Base-by-base conservation (phyloP, 2,329 filamentous ascomycete genomes). In the Neopestalotiopsis clavispora region DNA sequence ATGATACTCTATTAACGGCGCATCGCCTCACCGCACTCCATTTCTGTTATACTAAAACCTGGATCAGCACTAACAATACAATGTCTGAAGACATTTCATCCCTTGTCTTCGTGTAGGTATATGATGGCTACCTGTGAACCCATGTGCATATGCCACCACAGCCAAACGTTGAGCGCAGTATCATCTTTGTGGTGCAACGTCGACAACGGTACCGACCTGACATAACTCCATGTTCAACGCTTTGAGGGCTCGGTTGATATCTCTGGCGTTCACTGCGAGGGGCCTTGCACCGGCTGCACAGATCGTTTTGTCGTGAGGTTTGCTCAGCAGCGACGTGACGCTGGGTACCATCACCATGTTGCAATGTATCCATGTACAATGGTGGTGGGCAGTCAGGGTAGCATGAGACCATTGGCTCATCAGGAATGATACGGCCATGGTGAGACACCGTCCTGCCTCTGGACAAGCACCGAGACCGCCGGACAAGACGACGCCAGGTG, bases 401-500 rank as follows among this genome's bases (percentile, higher is more conserved):
- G 6, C 30, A 10, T 14, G 49, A 28, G 32, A n/a, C 14, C 12
- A 10, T 12, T 62, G 2, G 30, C 28, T 56, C 63, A 17, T 32
- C 10, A 10, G 28, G 49, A 23, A 28, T 6, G 38, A n/a, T 57
- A 7, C n/a, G 14, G 38, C 6, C 34, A 38, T 20, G 38, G 14
- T 52, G 23, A 52, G 12, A 20, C 4, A 20, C n/a, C 5, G 6
- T 65, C 6, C 63, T 56, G 23, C 40, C n/a, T 12, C 49, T 40
- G 17, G 45, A 58, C 7, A 20, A 23, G 17, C 14, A 20, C n/a
- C n/a, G 45, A 10, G 45, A 58, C 30, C 42, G 42, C 23, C 52
- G 64, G 14, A 58, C 49, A 14, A 66, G 64, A 66, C 45, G 64
- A 9, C 57, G 20, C 64, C 64, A 66, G 7, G 45, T 42, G 38